Evolutionary conservation across 495 filamentous ascomycete genomes (phyloP).

Genomic region (Neurospora sp.): DNA sequence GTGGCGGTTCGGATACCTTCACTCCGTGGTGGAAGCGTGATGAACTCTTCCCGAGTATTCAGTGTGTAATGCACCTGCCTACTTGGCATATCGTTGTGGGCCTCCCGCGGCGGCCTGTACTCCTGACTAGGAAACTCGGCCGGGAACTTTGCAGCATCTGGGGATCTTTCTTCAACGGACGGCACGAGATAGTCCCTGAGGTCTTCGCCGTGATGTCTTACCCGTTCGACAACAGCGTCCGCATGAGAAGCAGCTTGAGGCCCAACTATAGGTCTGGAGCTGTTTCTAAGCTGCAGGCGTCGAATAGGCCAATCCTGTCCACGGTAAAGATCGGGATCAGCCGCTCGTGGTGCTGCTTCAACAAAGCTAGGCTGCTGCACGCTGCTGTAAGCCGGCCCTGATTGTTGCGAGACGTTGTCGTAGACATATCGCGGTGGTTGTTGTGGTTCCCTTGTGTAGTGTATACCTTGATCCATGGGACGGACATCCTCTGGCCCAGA

Average conservation of each 20-base stretch:
- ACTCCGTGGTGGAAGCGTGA: constrained; percentile 15
- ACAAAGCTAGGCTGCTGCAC: not conserved
- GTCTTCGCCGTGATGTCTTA: constrained; percentile 14
- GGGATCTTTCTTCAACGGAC: constrained; percentile 32
- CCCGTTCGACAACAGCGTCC: constrained; percentile 3
- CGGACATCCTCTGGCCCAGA: not conserved
- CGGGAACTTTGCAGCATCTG: constrained; percentile 7
- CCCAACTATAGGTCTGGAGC: constrained; percentile 14
- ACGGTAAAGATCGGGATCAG: not conserved
- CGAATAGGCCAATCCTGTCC: not conserved
- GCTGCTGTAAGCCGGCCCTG: not conserved
- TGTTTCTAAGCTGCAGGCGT: not conserved
- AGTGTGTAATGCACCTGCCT: not conserved
- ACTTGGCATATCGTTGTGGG: not conserved
- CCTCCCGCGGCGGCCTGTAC: not conserved
- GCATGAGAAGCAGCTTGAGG: not conserved
- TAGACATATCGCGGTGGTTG: not conserved
- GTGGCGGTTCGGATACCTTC: constrained; percentile 1
- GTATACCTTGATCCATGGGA: not conserved
- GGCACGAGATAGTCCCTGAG: constrained; percentile 30
- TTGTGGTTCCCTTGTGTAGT: not conserved
- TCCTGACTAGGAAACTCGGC: constrained; percentile 1
- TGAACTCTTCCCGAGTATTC: constrained; percentile 13
- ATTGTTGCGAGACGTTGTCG: not conserved
- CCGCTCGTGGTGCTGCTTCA: not conserved